Conservation (phyloP, 306 rosid species). For the Echinosophora koreensis region DNA sequence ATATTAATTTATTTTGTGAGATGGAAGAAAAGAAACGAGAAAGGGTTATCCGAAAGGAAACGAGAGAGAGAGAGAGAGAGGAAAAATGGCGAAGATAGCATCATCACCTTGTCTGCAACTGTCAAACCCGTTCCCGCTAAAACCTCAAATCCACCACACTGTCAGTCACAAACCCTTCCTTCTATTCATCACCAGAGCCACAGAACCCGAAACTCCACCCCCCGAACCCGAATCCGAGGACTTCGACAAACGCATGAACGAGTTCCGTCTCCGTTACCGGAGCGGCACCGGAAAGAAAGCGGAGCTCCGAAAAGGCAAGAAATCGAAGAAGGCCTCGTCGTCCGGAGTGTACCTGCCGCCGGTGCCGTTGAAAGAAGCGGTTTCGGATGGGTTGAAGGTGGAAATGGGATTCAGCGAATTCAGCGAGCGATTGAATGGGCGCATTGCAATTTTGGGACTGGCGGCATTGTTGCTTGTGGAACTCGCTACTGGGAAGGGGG, state of each 20-base stretch:
- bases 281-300: slow-evolving; percentile 92
- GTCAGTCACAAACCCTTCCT: slow-evolving; percentile 46
- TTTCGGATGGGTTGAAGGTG: slow-evolving; percentile 70
- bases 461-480: slow-evolving; percentile 85
- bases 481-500: slow-evolving; percentile 83
- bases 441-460: slow-evolving; percentile 72
- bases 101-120: slow-evolving; percentile 55
- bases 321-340: slow-evolving; percentile 54
- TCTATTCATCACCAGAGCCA: slow-evolving; percentile 61
- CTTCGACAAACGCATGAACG: slow-evolving; percentile 63
- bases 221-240: slow-evolving; percentile 50
- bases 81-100: slow-evolving; percentile 66
- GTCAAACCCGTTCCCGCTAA: slow-evolving; percentile 59
- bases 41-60: no score
- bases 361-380: slow-evolving; percentile 78
- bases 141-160: slow-evolving; percentile 31
- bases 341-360: slow-evolving; percentile 74
- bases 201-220: slow-evolving; percentile 64
- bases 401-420: slow-evolving; percentile 78
- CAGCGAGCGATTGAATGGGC: slow-evolving; percentile 83
- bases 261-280: slow-evolving; percentile 69
- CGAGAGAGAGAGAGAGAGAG: not conserved
- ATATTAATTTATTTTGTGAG: no score
- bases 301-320: slow-evolving; percentile 64
- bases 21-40: no score